Evolutionary conservation across 208 protist genomes (phyloP).

Genomic region (Herpetomonas samuelpessoai): DNA sequence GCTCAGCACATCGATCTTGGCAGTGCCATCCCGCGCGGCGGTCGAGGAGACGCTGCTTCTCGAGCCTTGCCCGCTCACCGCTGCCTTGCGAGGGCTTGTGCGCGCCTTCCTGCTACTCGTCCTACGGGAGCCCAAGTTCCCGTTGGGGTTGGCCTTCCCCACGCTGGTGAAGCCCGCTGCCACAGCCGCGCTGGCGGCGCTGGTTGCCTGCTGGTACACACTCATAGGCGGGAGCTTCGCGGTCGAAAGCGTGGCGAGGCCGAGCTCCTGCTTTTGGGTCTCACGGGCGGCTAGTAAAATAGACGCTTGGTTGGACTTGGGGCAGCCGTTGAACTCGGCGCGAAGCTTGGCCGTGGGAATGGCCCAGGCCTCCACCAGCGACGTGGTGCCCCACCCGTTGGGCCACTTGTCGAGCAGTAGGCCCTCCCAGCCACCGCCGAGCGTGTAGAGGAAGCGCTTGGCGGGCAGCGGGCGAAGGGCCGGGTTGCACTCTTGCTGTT

Average conservation of each 20-base stretch:
- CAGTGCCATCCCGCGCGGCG: too few relatives aligned
- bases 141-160: too few relatives aligned
- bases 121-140: too few relatives aligned
- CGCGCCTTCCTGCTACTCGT: too few relatives aligned
- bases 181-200: constrained; percentile 12
- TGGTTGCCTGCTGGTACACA: constrained; percentile 39
- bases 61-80: too few relatives aligned
- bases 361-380: constrained; percentile 73
- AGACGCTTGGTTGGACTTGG: constrained; percentile 44
- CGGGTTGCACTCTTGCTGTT: constrained; percentile 80
- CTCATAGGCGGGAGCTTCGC: constrained; percentile 83
- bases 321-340: constrained; percentile 68
- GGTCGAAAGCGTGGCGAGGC: constrained; percentile 36
- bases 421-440: constrained; percentile 83
- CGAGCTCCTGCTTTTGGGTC: constrained; percentile 65
- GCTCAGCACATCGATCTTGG: neutral
- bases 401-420: constrained; percentile 87
- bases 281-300: constrained; percentile 56
- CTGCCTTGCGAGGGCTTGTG: too few relatives aligned
- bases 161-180: too few relatives aligned
- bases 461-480: constrained; percentile 46
- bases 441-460: constrained; percentile 48
- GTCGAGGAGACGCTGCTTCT: too few relatives aligned
- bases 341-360: constrained; percentile 71
- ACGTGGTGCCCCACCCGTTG: constrained; percentile 77